Percentiles rank a stretch among this genome's conserved stretches.
phyloP scores from a whole-genome alignment of 2,329 filamentous ascomycete genomes.

The Aspergillus thermomutatus region DNA sequence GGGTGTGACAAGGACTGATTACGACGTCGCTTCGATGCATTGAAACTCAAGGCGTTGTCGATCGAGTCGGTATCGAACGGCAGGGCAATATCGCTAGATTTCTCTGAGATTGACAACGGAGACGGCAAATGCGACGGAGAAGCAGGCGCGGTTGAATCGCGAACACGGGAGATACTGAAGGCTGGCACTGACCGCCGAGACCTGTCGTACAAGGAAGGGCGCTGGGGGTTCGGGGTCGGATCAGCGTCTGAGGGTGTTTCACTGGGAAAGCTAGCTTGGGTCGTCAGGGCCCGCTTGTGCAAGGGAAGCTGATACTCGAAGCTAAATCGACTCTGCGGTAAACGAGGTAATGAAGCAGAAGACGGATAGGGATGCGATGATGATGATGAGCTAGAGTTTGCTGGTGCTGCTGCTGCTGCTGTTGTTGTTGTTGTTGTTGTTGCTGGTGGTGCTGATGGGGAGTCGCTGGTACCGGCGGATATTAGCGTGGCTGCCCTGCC shows the following conservation, averaged over 20 bases:
- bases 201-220: conserved; percentile 34
- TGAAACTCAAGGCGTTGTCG: conserved; percentile 21
- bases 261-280: conserved; percentile 35
- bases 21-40: conserved; percentile 30
- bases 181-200: conserved; percentile 28
- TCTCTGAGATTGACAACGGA: conserved; percentile 8
- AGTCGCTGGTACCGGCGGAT: conserved; percentile 16
- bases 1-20: conserved; percentile 20
- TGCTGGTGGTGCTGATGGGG: conserved; percentile 20
- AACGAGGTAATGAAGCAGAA: conserved; percentile 9
- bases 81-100: conserved; percentile 15
- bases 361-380: conserved; percentile 12
- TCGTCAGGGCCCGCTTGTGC: conserved; percentile 19
- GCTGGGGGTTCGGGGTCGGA: conserved; percentile 49
- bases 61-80: conserved; percentile 25
- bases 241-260: conserved; percentile 50
- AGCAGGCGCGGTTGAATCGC: conserved; percentile 18
- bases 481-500: conserved; percentile 25
- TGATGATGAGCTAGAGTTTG: background rate
- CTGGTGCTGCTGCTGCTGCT: background rate
- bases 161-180: conserved; percentile 18
- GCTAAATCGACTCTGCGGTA: conserved; percentile 22
- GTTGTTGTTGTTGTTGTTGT: conserved; percentile 26
- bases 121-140: conserved; percentile 15
- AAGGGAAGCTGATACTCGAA: conserved; percentile 21